phyloP scores from a whole-genome alignment of 148 eudicot genomes.

The Vaccinium macrocarpon region DNA sequence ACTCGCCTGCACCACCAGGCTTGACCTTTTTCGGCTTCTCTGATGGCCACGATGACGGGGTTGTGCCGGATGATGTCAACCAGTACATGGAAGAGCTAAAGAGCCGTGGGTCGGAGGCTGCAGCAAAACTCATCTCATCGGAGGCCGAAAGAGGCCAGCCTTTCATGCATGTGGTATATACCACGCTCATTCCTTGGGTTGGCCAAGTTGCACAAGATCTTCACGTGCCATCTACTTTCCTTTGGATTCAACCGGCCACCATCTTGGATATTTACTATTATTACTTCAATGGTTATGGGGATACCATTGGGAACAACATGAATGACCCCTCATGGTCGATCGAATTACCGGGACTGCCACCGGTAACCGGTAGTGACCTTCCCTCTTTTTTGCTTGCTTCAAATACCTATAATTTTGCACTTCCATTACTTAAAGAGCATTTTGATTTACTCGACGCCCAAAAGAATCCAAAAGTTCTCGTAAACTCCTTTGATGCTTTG shows the following conservation, averaged over 20 bases:
- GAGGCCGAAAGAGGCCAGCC: too few relatives aligned
- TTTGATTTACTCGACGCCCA: neutral
- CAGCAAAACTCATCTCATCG: constrained; percentile 10
- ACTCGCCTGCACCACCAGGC: neutral
- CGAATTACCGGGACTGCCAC: too few relatives aligned
- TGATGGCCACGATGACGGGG: constrained; percentile 36
- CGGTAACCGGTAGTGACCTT: too few relatives aligned
- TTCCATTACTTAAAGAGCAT: constrained; percentile 24
- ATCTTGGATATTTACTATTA: constrained; percentile 34
- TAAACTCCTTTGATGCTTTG: neutral
- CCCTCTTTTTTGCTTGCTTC: too few relatives aligned
- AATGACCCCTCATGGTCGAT: too few relatives aligned
- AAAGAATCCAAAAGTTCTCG: neutral
- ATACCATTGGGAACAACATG: too few relatives aligned
- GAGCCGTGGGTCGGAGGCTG: constrained; percentile 21
- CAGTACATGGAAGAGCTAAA: constrained; percentile 17
- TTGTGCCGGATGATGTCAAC: neutral
- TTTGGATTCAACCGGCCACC: constrained; percentile 37
- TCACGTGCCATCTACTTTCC: constrained; percentile 35
- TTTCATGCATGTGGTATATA: constrained; percentile 28
- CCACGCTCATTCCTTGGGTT: constrained; percentile 39
- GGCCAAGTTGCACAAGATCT: constrained; percentile 39
- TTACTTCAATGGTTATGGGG: constrained; percentile 23
- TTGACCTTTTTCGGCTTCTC: constrained; percentile 21
- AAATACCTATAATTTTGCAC: too few relatives aligned